These are phyloP conservation scores for Casuarina glauca DNA, from an alignment of 306 rosid genomes.

Conservation along the genomic window DNA sequence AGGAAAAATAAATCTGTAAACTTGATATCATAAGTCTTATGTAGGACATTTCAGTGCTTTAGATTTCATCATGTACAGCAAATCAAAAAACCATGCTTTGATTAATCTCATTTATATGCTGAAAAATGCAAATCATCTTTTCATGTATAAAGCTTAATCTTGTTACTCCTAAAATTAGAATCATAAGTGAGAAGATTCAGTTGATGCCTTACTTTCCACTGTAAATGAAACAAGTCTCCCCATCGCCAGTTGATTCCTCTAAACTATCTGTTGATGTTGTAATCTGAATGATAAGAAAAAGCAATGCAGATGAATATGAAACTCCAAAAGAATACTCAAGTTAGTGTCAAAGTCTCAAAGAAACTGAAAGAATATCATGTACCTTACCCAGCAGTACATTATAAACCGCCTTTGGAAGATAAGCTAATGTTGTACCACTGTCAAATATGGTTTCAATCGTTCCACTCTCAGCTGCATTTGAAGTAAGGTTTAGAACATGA, in stretches of 20 bases:
- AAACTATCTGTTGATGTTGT: conserved; percentile 5
- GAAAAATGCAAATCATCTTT: neutral
- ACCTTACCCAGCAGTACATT: conserved; percentile 54
- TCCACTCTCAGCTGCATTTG: conserved; percentile 53
- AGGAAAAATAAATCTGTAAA: no score
- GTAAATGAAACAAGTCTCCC: conserved; percentile 48
- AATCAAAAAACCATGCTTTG: neutral
- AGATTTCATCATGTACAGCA: neutral
- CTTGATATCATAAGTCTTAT: no score
- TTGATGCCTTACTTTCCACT: conserved; percentile 44
- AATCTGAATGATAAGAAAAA: conserved; percentile 44
- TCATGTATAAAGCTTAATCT: conserved; percentile 1
- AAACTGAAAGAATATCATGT: conserved; percentile 10
- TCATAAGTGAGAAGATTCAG: conserved; percentile 21
- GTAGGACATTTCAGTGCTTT: no score
- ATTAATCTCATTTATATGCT: neutral
- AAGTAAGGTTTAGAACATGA: conserved; percentile 55
- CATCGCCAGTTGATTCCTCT: no score
- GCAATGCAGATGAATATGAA: neutral
- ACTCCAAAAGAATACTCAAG: conserved; percentile 23
- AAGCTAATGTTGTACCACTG: conserved; percentile 96
- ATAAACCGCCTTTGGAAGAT: conserved; percentile 53
- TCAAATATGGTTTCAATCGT: conserved; percentile 68
- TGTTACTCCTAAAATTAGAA: neutral
- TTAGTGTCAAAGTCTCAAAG: conserved; percentile 9